Percentiles rank a stretch among this genome's conserved stretches.
phyloP scores from a whole-genome alignment of 2,329 filamentous ascomycete genomes.

The Zarea fungicola region DNA sequence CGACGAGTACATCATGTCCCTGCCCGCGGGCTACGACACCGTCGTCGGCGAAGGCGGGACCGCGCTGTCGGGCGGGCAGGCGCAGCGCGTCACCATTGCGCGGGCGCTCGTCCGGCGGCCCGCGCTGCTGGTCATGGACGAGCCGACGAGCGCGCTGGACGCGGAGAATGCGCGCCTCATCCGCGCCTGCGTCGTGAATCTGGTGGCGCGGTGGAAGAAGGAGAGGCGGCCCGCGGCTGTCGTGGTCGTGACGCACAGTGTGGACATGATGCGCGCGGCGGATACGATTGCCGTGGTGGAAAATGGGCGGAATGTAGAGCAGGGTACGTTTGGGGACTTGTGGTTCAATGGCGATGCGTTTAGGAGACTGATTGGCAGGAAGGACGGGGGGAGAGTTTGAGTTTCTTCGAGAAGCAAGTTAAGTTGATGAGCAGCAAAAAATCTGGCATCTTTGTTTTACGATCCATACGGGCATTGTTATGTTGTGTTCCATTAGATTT shows the following conservation, averaged over 20 bases:
- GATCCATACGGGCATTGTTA: too few species aligned
- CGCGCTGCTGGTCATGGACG: conserved; percentile 72
- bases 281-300: conserved; percentile 69
- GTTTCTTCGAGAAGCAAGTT: too few species aligned
- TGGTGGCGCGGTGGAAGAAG: conserved; percentile 36
- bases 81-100: conserved; percentile 76
- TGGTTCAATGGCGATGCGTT: conserved; percentile 39
- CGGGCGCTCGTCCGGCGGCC: conserved; percentile 69
- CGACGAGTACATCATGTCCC: conserved; percentile 67
- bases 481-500: too few species aligned
- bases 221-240: conserved; percentile 52
- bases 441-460: too few species aligned
- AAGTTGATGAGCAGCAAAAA: too few species aligned
- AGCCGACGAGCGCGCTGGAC: conserved; percentile 80
- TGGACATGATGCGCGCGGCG: conserved; percentile 81
- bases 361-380: conserved; percentile 40
- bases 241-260: conserved; percentile 74
- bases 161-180: conserved; percentile 60
- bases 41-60: conserved; percentile 63
- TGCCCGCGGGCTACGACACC: conserved; percentile 59
- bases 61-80: conserved; percentile 72
- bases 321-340: conserved; percentile 62
- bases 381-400: background rate
- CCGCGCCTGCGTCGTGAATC: conserved; percentile 51
- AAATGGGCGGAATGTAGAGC: conserved; percentile 60